Percentiles rank a stretch among this genome's conserved stretches.
phyloP scores from a whole-genome alignment of 179 eudicot genomes.

The Actinidia polygama region DNA sequence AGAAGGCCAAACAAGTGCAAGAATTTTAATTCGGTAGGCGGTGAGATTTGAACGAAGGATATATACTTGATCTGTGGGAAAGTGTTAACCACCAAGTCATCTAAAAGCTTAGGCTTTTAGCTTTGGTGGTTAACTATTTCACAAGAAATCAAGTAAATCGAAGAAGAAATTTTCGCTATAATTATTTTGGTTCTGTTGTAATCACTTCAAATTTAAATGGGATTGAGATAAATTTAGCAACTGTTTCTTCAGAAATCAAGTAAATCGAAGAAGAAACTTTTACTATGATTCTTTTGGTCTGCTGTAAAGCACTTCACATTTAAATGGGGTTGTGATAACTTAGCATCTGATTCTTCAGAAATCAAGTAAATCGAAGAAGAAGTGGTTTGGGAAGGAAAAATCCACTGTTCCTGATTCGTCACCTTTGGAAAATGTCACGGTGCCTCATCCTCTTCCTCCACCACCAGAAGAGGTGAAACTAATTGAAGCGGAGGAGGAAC shows the following conservation, averaged over 20 bases:
- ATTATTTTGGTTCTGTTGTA: background rate
- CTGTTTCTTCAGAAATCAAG: conserved; percentile 1
- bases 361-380: conserved; percentile 55
- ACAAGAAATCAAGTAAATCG: too few relatives aligned
- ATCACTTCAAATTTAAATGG: background rate
- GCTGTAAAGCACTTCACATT: background rate
- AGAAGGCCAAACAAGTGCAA: too few relatives aligned
- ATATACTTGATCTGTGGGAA: too few relatives aligned
- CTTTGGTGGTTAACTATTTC: too few relatives aligned
- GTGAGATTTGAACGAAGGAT: too few relatives aligned
- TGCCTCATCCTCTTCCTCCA: conserved; percentile 34
- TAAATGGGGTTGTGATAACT: background rate
- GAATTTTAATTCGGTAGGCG: too few relatives aligned
- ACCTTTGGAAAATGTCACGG: conserved; percentile 33
- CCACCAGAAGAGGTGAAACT: conserved; percentile 33
- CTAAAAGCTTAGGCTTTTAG: too few relatives aligned
- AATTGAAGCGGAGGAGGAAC: conserved; percentile 30
- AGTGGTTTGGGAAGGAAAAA: conserved; percentile 60
- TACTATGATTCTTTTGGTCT: background rate
- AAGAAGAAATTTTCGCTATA: background rate
- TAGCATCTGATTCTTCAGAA: conserved; percentile 36
- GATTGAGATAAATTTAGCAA: background rate
- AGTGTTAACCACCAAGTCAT: too few relatives aligned
- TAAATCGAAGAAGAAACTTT: background rate
- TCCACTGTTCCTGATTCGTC: conserved; percentile 28